These are phyloP conservation scores for Tritrichomonas foetus DNA, from an alignment of 208 protist species.

Conservation along the genomic window DNA sequence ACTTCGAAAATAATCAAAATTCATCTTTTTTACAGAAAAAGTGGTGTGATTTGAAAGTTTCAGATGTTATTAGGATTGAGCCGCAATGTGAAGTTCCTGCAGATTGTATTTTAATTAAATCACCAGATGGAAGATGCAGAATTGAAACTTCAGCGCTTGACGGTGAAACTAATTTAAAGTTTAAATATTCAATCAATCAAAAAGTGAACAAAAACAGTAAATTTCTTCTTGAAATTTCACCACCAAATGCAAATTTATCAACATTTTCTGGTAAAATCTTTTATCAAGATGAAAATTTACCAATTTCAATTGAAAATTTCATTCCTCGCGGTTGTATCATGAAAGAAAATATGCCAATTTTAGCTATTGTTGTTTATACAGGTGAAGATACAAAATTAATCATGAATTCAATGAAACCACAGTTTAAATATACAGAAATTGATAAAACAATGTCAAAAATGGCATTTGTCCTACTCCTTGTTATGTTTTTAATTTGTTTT, in stretches of 20 bases:
- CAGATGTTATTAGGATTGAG: constrained; percentile 78
- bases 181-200: constrained; percentile 54
- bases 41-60: constrained; percentile 72
- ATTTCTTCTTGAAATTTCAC: constrained; percentile 37
- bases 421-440: constrained; percentile 54
- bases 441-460: constrained; percentile 56
- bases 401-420: constrained; percentile 49
- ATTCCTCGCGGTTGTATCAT: constrained; percentile 60
- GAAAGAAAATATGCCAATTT: constrained; percentile 31
- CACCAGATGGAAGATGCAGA: constrained; percentile 80
- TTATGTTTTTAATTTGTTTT: constrained; percentile 53
- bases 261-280: background rate
- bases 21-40: background rate
- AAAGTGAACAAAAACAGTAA: background rate
- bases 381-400: constrained; percentile 64
- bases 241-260: constrained; percentile 79
- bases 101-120: constrained; percentile 86
- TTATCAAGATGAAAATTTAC: background rate
- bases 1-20: background rate
- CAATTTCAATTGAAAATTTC: constrained; percentile 39
- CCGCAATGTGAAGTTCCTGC: constrained; percentile 83
- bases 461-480: constrained; percentile 55
- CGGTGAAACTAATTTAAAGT: constrained; percentile 98
- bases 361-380: constrained; percentile 56
- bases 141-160: constrained; percentile 95